Base-by-base conservation (phyloP, 176 grass and related monocot genomes). In the Alopecurus myosuroides region DNA sequence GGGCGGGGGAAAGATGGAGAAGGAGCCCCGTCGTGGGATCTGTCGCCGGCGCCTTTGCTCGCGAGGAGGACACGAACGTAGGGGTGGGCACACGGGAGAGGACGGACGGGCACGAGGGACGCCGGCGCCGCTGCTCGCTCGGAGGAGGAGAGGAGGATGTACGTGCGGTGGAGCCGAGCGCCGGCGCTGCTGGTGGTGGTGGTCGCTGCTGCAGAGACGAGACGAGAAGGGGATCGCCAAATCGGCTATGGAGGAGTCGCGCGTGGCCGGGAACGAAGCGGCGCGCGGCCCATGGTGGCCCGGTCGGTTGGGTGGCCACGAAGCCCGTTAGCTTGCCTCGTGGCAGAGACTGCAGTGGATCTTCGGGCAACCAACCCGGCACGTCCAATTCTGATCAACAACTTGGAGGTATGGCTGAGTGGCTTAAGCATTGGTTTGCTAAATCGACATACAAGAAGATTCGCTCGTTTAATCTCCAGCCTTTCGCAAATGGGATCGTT, bases 201-300 rank as follows among this genome's bases (percentile, higher is more conserved):
- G 41, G 70, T 49, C 26, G 70, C 70, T 49, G 70, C 42, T 74
- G 70, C 25, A 74, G 70, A 74, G 69, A 70, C 63, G 62, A 33
- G 67, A 71, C n/a, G 39, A 70, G 70, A 73, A 73, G 70, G 70
- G 70, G 70, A 74, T 74, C 70, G 70, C 70, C 25, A 74, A 74
- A 49, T 74, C 8, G 70, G 28, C 70, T 74, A 74, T 28, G 26
- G 70, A 74, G 70, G 23, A 74, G 70, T 49, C 70, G 44, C 70
- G 70, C 70, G 26, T 74, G 70, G 70, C 70, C 70, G 70, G 14
- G 6, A 30, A 64, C 61, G 61, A 34, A 29, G 61, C 61, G 61
- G 28, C 60, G 60, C 60, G 15, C 61, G 61, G 61, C 30, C 61
- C 55, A 57, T 22, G 2, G 52, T 11, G 20, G 53, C 55, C 55